Percentiles rank a stretch among this genome's conserved stretches.
These are phyloP conservation scores for Samsoniella hepiali DNA, from an alignment of 2,329 filamentous ascomycete genomes.

Conservation along the genomic window DNA sequence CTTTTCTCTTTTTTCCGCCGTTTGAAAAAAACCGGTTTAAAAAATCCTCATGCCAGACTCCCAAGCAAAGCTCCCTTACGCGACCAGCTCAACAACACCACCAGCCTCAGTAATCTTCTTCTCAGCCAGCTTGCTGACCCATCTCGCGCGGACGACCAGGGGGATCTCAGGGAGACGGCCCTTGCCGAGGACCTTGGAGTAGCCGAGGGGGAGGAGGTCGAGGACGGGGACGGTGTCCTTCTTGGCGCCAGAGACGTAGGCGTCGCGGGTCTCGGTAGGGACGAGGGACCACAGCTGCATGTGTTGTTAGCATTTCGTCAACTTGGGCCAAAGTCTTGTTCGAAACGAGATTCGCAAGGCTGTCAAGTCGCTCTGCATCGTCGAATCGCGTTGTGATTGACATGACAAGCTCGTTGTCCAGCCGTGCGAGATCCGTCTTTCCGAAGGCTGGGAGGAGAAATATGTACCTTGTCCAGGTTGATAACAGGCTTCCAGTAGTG, in stretches of 20 bases:
- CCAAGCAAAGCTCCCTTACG: conserved; percentile 47
- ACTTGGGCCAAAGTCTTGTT: background rate
- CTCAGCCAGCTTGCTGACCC: conserved; percentile 94
- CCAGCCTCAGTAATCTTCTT: conserved; percentile 98
- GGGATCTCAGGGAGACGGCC: conserved; percentile 91
- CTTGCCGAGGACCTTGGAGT: conserved; percentile 99
- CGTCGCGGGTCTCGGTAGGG: conserved; percentile 86
- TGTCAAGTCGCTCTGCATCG: background rate
- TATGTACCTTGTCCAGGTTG: conserved; percentile 92
- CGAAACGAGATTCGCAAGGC: conserved; percentile 1
- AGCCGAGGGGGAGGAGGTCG: conserved; percentile 94
- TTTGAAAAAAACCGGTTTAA: conserved; percentile 26
- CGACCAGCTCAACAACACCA: conserved; percentile 92
- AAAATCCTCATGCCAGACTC: conserved; percentile 32
- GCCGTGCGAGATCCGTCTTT: conserved; percentile 9
- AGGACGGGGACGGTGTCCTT: conserved; percentile 94
- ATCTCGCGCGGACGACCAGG: conserved; percentile 90
- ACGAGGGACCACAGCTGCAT: conserved; percentile 89
- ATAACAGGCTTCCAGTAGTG: conserved; percentile 98
- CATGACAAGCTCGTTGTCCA: background rate
- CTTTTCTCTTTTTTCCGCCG: conserved; percentile 22
- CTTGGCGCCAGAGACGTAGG: conserved; percentile 78
- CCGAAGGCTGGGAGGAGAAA: conserved; percentile 12
- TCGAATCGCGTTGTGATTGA: background rate
- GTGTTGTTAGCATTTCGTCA: background rate